Conservation (phyloP, 2,329 filamentous ascomycete species). For the Tolypocladium inflatum region DNA sequence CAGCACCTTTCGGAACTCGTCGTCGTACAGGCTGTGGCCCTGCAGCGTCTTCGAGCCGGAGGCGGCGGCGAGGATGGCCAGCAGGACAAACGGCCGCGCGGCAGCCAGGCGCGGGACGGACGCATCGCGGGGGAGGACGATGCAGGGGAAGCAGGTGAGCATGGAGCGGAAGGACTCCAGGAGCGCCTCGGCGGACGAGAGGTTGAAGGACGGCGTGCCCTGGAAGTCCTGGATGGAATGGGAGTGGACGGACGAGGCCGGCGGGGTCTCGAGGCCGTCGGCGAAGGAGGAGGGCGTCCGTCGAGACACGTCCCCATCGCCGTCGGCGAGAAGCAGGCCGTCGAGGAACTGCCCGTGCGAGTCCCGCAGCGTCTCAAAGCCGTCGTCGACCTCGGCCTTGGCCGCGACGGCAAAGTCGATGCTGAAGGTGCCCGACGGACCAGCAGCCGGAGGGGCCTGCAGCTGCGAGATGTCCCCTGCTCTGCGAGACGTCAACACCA, state of each 20-base stretch:
- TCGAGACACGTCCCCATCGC: slow-evolving; percentile 9
- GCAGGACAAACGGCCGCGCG: slow-evolving; percentile 40
- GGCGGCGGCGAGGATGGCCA: slow-evolving; percentile 43
- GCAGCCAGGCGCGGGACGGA: slow-evolving; percentile 34
- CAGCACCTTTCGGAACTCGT: slow-evolving; percentile 48
- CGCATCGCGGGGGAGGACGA: slow-evolving; percentile 28
- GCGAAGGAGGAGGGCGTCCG: slow-evolving; percentile 11
- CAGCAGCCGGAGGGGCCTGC: slow-evolving; percentile 21
- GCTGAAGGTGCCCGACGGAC: slow-evolving; percentile 39
- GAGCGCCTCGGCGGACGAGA: slow-evolving; percentile 39
- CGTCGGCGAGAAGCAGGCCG: slow-evolving; percentile 23
- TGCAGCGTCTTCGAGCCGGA: slow-evolving; percentile 38
- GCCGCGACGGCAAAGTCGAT: slow-evolving; percentile 40
- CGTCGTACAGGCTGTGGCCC: slow-evolving; percentile 44
- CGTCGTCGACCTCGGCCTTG: slow-evolving; percentile 25
- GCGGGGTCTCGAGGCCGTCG: slow-evolving; percentile 15
- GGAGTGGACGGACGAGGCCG: slow-evolving; percentile 15
- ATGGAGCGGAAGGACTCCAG: slow-evolving; percentile 34
- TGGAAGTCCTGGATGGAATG: slow-evolving; percentile 28
- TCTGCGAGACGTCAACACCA: background rate
- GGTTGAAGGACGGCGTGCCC: slow-evolving; percentile 43
- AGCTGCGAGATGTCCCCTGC: background rate
- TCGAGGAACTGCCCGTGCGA: slow-evolving; percentile 33
- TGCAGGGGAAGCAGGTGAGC: slow-evolving; percentile 33
- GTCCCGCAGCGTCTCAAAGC: slow-evolving; percentile 32